A percentile compares a stretch with the other conserved stretches of the same genome.
Evolutionary conservation across 306 rosid species (phyloP).

Genomic region (Trichosanthes cucumerina): DNA sequence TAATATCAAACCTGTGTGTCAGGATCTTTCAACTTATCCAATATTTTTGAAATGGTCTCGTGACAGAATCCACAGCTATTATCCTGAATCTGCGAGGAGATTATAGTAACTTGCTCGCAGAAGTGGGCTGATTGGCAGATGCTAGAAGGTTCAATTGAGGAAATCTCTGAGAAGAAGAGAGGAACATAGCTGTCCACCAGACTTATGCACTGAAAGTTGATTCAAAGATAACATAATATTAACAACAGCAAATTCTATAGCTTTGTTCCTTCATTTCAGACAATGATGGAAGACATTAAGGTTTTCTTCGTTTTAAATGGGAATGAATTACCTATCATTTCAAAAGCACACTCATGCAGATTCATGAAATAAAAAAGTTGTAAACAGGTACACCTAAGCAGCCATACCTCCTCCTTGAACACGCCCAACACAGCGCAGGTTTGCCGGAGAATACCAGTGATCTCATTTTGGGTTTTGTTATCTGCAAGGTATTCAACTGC

Average conservation of each 20-base stretch:
- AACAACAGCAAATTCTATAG: background rate
- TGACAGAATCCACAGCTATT: slow-evolving; percentile 63
- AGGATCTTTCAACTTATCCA: slow-evolving; percentile 63
- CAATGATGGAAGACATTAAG: background rate
- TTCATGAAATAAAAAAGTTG: background rate
- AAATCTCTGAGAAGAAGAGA: slow-evolving; percentile 55
- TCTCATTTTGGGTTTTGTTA: slow-evolving; percentile 64
- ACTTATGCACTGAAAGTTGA: slow-evolving; percentile 42
- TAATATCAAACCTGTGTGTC: slow-evolving; percentile 50
- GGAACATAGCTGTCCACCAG: slow-evolving; percentile 83
- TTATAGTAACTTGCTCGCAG: slow-evolving; percentile 36
- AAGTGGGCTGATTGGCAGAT: slow-evolving; percentile 63
- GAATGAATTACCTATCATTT: background rate
- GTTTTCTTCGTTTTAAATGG: background rate
- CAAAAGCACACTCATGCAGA: background rate
- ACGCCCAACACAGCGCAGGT: slow-evolving; percentile 35
- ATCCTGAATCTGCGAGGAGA: slow-evolving; percentile 42
- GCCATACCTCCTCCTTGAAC: slow-evolving; percentile 35
- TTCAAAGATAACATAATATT: slow-evolving; percentile 3
- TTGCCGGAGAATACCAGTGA: slow-evolving; percentile 37
- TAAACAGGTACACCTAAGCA: background rate
- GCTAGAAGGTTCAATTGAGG: slow-evolving; percentile 39
- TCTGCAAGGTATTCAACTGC: slow-evolving; percentile 52
- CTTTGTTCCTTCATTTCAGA: background rate
- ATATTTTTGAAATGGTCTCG: slow-evolving; percentile 43